A percentile compares a stretch with the other conserved stretches of the same genome.
Conservation (phyloP, 2,329 filamentous ascomycete species). For the Trichoderma sp. region DNA sequence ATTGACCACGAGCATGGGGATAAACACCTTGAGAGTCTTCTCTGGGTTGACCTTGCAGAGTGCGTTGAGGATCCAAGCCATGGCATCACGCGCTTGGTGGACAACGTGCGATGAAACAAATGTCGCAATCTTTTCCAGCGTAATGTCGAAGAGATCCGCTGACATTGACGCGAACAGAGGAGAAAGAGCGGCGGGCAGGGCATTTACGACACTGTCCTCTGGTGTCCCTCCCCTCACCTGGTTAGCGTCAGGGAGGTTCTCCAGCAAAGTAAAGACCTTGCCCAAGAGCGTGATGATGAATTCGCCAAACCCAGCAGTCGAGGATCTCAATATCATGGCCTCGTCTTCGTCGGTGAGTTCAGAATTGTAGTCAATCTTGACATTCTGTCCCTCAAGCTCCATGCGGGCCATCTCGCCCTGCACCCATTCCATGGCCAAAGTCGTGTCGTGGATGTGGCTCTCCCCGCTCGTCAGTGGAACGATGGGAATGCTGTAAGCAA, state of each 20-base stretch:
- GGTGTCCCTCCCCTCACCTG: conserved; percentile 87
- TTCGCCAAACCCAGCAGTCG: conserved; percentile 89
- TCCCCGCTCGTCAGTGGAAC: conserved; percentile 66
- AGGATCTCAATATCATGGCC: conserved; percentile 84
- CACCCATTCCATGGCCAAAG: conserved; percentile 88
- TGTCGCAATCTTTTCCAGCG: conserved; percentile 84
- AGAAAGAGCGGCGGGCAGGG: conserved; percentile 85
- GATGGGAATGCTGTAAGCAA: conserved; percentile 95
- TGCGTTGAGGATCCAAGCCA: conserved; percentile 97
- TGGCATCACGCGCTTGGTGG: conserved; percentile 93
- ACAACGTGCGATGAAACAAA: conserved; percentile 95
- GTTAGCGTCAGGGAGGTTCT: conserved; percentile 90
- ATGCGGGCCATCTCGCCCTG: conserved; percentile 92
- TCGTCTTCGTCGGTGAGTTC: conserved; percentile 86
- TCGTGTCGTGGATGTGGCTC: conserved; percentile 69
- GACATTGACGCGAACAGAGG: conserved; percentile 89
- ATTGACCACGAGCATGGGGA: conserved; percentile 86
- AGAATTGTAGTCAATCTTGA: conserved; percentile 80
- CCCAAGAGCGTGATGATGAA: conserved; percentile 89
- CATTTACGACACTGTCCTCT: conserved; percentile 96
- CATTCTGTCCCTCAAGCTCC: conserved; percentile 80
- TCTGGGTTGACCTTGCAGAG: conserved; percentile 94
- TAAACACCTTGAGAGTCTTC: conserved; percentile 86
- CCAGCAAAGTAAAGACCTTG: conserved; percentile 90
- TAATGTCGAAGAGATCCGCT: conserved; percentile 89